phyloP scores from a whole-genome alignment of 495 filamentous ascomycete species.

The Lineolata rhizophorae region DNA sequence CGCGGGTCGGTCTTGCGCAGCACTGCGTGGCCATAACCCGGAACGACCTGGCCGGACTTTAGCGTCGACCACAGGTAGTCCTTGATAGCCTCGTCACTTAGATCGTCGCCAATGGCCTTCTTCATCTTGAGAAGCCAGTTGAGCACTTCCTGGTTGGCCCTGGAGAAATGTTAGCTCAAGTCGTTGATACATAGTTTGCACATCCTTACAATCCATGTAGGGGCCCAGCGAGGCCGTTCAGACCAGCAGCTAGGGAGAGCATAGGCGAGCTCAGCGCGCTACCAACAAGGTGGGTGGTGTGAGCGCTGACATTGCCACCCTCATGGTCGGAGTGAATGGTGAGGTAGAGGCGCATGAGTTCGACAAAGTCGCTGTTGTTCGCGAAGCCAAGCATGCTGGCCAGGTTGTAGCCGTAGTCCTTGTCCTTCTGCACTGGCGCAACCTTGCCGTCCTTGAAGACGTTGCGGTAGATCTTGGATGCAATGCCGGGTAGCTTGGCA shows the following conservation, averaged over 20 bases:
- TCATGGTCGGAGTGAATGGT: constrained; percentile 97
- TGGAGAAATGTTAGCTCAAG: constrained; percentile 12
- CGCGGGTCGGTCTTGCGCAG: constrained; percentile 98
- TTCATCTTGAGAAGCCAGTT: constrained; percentile 99
- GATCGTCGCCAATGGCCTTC: constrained; percentile 76
- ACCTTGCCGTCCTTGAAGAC: constrained; percentile 99
- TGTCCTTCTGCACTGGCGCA: constrained; percentile 79
- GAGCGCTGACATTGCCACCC: constrained; percentile 93
- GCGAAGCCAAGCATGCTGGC: constrained; percentile 95
- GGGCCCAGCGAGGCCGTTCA: constrained; percentile 92
- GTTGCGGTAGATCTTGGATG: constrained; percentile 96
- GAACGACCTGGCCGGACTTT: constrained; percentile 85
- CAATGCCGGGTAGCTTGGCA: constrained; percentile 97
- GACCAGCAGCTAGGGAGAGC: constrained; percentile 85
- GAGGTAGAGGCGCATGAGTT: constrained; percentile 93
- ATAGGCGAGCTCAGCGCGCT: constrained; percentile 91
- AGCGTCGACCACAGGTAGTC: constrained; percentile 96
- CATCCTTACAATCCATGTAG: constrained; percentile 64
- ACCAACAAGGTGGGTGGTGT: constrained; percentile 96
- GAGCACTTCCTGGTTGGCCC: constrained; percentile 95
- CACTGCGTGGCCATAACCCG: constrained; percentile 95
- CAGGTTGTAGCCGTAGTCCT: constrained; percentile 97
- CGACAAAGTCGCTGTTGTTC: constrained; percentile 89
- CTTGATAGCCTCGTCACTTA: constrained; percentile 85
- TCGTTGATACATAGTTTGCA: constrained; percentile 1